These are phyloP conservation scores for Paecilomyces dactylethromorphus DNA, from an alignment of 2,329 filamentous ascomycete genomes.

Conservation along the genomic window DNA sequence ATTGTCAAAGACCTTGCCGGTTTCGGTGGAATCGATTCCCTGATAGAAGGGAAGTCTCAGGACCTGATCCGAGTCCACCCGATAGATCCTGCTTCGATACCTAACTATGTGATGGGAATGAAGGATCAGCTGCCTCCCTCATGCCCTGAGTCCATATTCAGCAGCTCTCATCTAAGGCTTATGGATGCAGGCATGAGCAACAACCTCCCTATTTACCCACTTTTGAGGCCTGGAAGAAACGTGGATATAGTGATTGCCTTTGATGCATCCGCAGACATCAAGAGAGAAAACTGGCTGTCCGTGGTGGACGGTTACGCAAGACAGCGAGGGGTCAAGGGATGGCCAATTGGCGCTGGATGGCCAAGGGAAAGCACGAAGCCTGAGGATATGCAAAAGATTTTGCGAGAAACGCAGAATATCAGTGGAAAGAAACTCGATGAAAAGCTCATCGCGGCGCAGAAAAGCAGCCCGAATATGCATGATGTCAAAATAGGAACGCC, in stretches of 20 bases:
- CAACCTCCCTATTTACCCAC: conserved; percentile 90
- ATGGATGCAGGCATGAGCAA: conserved; percentile 99
- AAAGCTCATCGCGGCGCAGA: conserved; percentile 57
- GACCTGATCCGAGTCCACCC: conserved; percentile 89
- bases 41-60: conserved; percentile 75
- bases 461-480: conserved; percentile 18
- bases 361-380: conserved; percentile 57
- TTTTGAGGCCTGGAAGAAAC: conserved; percentile 78
- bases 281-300: conserved; percentile 89
- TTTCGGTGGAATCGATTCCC: conserved; percentile 68
- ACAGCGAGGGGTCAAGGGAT: conserved; percentile 85
- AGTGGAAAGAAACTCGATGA: conserved; percentile 54
- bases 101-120: conserved; percentile 84
- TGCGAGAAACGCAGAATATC: conserved; percentile 61
- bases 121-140: conserved; percentile 65
- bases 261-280: conserved; percentile 88
- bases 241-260: conserved; percentile 90
- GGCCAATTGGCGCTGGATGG: conserved; percentile 95
- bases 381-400: conserved; percentile 55
- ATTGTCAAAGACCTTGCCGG: conserved; percentile 68
- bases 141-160: conserved; percentile 70
- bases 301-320: conserved; percentile 88
- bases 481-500: conserved; percentile 5
- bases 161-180: conserved; percentile 64
- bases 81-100: conserved; percentile 83